Evolutionary conservation across 306 rosid genomes (phyloP), one percentile per base, ranked within the genome.

Genomic region (Comarum palustre): DNA sequence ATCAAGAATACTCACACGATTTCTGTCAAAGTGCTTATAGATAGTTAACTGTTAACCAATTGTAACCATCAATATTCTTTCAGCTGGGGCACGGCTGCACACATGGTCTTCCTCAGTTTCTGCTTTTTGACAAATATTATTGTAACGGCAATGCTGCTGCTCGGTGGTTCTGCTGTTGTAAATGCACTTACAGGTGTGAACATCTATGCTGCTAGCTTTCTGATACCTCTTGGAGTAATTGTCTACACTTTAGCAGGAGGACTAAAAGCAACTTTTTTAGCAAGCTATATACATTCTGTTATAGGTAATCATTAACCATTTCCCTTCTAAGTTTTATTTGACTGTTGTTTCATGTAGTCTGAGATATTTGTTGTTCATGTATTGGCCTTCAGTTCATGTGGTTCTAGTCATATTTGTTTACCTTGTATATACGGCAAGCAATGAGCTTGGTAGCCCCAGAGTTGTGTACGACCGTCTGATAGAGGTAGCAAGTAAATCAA

Each of bases 141-240:
- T 57, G 98, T 93, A 4, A 93, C 94, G 0, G 97, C 98, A 42
- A 93, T 93, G 98, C 80, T 93, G 77, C 94, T 93, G 24, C 98
- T 93, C 4, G 98, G 98, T 39, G 98, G 98, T 69, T 93, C 97
- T 42, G 98, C 97, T 0, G 98, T 90, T 70, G 96, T 90, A 50
- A 89, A 89, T 77, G 98, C 97, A 34, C 90, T 93, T 65, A 90
- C 97, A 8, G 97, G 98, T 71, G 97, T 90, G 42, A 90, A 93
- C 82, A 86, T 93, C 58, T 89, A 87, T 70, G 97, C 98, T 72
- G 98, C 98, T 59, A 93, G 98, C 85, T 93, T 93, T 80, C 83
- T 93, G 17, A 93, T 90, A 79, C 98, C 97, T 25, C 96, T 93
- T 52, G 98, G 98, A 76, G 98, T 93, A 11, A 90, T 93, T 60